Evolutionary conservation across 1,284 basidiomycete genomes (phyloP).

Genomic region (Xerocomus nothofagi): DNA sequence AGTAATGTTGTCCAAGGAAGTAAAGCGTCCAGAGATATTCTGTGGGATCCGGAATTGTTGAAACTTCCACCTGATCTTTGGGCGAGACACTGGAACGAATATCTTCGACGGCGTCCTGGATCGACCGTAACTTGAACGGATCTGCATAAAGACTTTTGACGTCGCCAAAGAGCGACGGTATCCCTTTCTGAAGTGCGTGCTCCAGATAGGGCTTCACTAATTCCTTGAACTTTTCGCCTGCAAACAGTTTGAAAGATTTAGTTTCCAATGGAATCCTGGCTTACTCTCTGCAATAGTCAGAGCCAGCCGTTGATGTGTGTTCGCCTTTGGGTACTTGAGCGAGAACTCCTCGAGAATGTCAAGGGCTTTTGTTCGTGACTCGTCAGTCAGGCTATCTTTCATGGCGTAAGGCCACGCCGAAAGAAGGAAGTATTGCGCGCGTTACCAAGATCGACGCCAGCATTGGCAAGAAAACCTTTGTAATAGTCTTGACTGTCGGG

Average conservation of each 20-base stretch:
- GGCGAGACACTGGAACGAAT: constrained; percentile 42
- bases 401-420: constrained; percentile 9
- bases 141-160: constrained; percentile 83
- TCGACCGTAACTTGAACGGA: constrained; percentile 59
- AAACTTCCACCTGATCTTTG: constrained; percentile 26
- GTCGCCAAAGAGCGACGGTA: constrained; percentile 94
- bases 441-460: constrained; percentile 67
- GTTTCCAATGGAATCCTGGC: constrained; percentile 7
- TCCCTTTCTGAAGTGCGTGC: constrained; percentile 76
- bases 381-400: constrained; percentile 45
- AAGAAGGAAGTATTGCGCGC: constrained; percentile 9
- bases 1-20: constrained; percentile 91
- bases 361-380: constrained; percentile 56
- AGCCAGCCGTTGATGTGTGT: constrained; percentile 72
- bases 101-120: constrained; percentile 73
- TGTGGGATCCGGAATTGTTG: constrained; percentile 64
- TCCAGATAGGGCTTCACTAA: constrained; percentile 73
- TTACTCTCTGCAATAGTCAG: constrained; percentile 64
- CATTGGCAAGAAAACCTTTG: constrained; percentile 66
- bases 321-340: constrained; percentile 63
- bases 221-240: constrained; percentile 65
- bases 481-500: constrained; percentile 85
- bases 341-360: constrained; percentile 60
- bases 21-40: constrained; percentile 95
- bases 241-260: constrained; percentile 1